Percentiles rank a stretch among this genome's conserved stretches.
phyloP scores from a whole-genome alignment of 2,329 filamentous ascomycete genomes.

The Thielaviopsis cerberus region DNA sequence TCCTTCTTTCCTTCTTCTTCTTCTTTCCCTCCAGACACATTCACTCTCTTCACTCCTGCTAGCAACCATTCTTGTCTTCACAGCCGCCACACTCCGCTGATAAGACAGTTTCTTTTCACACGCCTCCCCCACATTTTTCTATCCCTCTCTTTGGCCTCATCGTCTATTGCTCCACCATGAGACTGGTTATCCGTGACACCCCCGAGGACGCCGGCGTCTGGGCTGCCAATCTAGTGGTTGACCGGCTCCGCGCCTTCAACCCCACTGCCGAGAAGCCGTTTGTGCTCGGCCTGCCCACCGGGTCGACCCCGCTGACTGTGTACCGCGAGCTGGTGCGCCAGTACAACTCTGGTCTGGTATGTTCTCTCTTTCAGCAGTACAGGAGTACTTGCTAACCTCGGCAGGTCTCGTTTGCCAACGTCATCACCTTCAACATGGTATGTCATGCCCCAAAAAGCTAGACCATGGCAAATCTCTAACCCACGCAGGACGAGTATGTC shows the following conservation, averaged over 20 bases:
- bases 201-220: slow-evolving; percentile 50
- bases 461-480: background rate
- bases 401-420: slow-evolving; percentile 68
- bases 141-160: slow-evolving; percentile 2
- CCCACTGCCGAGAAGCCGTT: slow-evolving; percentile 58
- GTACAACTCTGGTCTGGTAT: slow-evolving; percentile 45
- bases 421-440: slow-evolving; percentile 85
- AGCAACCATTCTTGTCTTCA: background rate
- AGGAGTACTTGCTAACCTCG: slow-evolving; percentile 10
- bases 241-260: slow-evolving; percentile 59
- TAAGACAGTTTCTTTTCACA: background rate
- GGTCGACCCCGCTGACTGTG: slow-evolving; percentile 60
- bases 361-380: slow-evolving; percentile 13
- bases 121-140: background rate
- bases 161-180: slow-evolving; percentile 33
- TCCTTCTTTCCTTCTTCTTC: background rate
- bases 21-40: background rate
- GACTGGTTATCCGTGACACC: slow-evolving; percentile 66
- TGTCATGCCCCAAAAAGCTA: slow-evolving; percentile 13
- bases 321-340: slow-evolving; percentile 58
- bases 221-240: slow-evolving; percentile 67
- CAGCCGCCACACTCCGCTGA: background rate
- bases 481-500: slow-evolving; percentile 69
- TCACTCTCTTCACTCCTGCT: background rate
- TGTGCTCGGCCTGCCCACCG: slow-evolving; percentile 67